phyloP scores from a whole-genome alignment of 2,329 filamentous ascomycete species.

The Cladosporium velox region DNA sequence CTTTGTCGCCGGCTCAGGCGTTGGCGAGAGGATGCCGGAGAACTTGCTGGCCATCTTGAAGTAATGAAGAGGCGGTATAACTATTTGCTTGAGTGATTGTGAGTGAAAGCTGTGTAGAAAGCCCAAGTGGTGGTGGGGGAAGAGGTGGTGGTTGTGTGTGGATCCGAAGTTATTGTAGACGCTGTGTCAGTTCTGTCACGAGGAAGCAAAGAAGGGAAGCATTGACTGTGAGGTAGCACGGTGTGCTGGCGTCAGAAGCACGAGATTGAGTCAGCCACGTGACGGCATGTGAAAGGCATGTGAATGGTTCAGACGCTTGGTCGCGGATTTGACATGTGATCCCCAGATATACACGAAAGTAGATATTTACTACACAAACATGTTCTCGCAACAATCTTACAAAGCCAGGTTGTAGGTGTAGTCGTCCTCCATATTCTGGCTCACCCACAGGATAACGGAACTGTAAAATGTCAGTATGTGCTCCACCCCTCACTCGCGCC shows the following conservation, averaged over 20 bases:
- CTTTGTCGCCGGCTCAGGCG: no score
- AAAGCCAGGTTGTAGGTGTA: constrained; percentile 70
- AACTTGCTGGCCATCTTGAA: not conserved
- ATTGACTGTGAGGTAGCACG: not conserved
- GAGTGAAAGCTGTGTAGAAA: not conserved
- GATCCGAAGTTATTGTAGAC: not conserved
- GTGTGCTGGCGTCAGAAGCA: not conserved
- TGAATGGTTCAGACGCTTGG: not conserved
- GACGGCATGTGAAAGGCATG: constrained; percentile 1
- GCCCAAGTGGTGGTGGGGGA: not conserved
- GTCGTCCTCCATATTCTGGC: constrained; percentile 72
- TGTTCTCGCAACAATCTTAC: constrained; percentile 36
- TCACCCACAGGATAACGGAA: constrained; percentile 67
- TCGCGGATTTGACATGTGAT: not conserved
- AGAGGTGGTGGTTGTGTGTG: not conserved
- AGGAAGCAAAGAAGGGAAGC: not conserved
- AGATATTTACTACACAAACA: not conserved
- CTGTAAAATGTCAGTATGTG: constrained; percentile 40
- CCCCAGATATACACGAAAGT: not conserved
- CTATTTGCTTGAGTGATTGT: not conserved
- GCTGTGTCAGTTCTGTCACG: not conserved
- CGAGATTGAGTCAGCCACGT: not conserved
- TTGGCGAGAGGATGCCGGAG: not conserved
- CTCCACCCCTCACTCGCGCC: not conserved
- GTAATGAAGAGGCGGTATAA: not conserved